Base-by-base conservation (phyloP, 1,139 yeast species). In the Debaryomyces udenii region DNA sequence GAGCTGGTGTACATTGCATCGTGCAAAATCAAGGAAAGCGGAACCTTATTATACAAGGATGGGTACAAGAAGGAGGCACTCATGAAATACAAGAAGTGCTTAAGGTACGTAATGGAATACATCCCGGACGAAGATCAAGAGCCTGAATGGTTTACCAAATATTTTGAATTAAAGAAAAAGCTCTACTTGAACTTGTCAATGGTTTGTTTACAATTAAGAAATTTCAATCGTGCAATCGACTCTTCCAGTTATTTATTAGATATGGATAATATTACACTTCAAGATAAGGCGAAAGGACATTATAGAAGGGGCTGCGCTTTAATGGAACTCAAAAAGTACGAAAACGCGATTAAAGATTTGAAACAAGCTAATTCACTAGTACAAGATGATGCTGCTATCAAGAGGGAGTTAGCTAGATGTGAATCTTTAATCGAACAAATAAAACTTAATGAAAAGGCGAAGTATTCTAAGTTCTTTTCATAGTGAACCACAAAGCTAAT, bases 121-220 rank as follows among this genome's bases (percentile, higher is more conserved):
- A 70, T 82, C 13, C 94, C 94, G 0, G 94, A 85, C 52, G 64
- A 64, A 28, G 90, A 83, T 35, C 78, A 82, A 29, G 84, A 83
- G 46, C 76, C 80, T 6, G 78, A 76, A 27, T 68, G 75, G 64
- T 73, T 62, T 50, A 48, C 47, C 2, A 75, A 77, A 50, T 86
- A 81, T 52, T 52, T 64, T 30, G 77, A 70, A 0, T 58, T 84
- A 53, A 85, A 84, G 59, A 79, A 74, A 59, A 81, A 82, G 46
- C 44, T 83, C 1, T 84, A 79, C 50, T 64, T 84, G 47, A 86
- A 86, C 52, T 48, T 85, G 22, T 72, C 86, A 1, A 61, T 86
- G 43, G 78, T 71, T 0, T 59, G 72, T 27, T 64, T 78, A 36
- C 80, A 81, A 45, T 47, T 78, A 47, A 61, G 71, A 34, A 64